Base-by-base conservation (phyloP, 495 filamentous ascomycete genomes). In the Hapsidospora chrysogenum region DNA sequence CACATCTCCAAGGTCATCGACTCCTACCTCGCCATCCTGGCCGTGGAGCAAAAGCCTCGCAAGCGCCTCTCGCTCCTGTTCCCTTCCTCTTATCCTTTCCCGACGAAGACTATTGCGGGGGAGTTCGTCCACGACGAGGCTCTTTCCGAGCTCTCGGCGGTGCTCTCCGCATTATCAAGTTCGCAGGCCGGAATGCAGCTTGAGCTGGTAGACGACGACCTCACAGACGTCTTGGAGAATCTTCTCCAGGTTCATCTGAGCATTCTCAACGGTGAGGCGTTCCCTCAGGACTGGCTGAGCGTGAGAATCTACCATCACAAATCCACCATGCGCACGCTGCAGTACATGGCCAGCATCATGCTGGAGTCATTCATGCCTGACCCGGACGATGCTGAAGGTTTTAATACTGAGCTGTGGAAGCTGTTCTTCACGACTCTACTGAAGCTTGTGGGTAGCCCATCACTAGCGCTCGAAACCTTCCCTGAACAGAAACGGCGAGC, bases 231-330 rank as follows among this genome's bases (percentile, higher is more conserved):
- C 23, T 51, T 96, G 15, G 74, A 76, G 39, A 74, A 80, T 39
- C 70, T 73, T 3, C 64, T 89, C 22, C 76, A 83, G 40, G 80
- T 89, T 3, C 80, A 92, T 46, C 80, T 81, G 51, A 93, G 84
- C 35, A 85, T 97, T 36, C 59, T 97, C 3, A 68, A 76, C 37
- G 84, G 85, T 42, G 83, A 92, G 41, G 81, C 92, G 1, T 99
- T 95, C 53, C 89, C 89, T 2, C 65, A 70, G 21, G 70, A 61
- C 43, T 97, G 89, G 92, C 66, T 99, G 25, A 93, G 84, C 50
- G 70, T 92, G 25, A 83, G 92, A 52, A 83, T 95, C 27, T 93
- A 84, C 53, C 85, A 99, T 48, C 89, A 96, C 52, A 85, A 82
- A 50, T 85, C 84, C 1, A 78, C 83, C 3, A 77, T 96, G 60